These are phyloP conservation scores for Cupressus sempervirens DNA, from an alignment of 75 land plant genomes.

Conservation along the genomic window DNA sequence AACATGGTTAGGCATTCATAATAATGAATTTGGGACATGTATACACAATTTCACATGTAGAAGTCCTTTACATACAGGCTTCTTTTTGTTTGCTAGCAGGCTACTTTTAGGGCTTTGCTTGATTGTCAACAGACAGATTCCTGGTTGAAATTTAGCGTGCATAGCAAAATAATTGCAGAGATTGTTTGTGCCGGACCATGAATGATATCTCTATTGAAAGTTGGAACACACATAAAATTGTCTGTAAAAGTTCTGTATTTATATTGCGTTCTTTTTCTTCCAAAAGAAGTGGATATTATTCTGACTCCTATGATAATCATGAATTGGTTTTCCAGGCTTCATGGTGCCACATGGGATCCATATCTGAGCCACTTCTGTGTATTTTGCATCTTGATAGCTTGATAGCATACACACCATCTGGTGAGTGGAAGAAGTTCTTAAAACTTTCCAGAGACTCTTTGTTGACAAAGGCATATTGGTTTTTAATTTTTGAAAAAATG, in stretches of 20 bases:
- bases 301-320: constrained; percentile 1
- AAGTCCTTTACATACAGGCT: neutral
- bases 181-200: neutral
- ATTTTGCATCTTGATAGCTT: constrained; percentile 59
- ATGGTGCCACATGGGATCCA: constrained; percentile 80
- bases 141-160: neutral
- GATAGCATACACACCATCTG: constrained; percentile 67
- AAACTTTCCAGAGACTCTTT: neutral
- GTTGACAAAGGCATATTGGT: neutral
- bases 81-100: neutral
- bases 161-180: neutral
- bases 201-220: neutral
- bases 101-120: neutral
- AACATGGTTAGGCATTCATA: neutral
- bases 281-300: neutral
- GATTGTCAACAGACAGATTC: neutral
- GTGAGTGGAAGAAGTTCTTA: constrained; percentile 24
- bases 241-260: neutral
- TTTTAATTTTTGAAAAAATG: neutral
- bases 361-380: constrained; percentile 73
- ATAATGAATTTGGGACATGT: neutral
- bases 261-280: neutral
- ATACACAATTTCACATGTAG: neutral
- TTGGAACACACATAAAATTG: neutral
- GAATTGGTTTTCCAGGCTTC: constrained; percentile 49